A percentile compares a stretch with the other conserved stretches of the same genome.
Evolutionary conservation across 2,329 filamentous ascomycete genomes (phyloP).

Genomic region (Pyrenophora teres): DNA sequence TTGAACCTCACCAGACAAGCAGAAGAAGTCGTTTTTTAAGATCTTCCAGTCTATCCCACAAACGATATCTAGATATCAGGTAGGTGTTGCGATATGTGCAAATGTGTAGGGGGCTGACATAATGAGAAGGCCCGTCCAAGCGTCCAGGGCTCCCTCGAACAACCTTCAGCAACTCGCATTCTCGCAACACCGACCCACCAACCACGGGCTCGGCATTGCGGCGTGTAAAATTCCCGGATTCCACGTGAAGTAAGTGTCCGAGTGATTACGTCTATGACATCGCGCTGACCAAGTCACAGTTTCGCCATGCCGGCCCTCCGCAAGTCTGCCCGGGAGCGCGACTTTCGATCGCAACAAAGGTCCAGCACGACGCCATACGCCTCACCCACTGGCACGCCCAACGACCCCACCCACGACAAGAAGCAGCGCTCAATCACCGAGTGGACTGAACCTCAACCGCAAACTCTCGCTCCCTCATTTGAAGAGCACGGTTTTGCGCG

Average conservation of each 20-base stretch:
- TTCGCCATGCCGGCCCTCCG: constrained; percentile 47
- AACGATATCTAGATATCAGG: not conserved
- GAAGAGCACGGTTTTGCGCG: constrained; percentile 75
- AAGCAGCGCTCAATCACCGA: constrained; percentile 48
- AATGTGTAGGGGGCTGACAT: constrained; percentile 24
- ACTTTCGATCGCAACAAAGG: constrained; percentile 32
- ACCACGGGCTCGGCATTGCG: constrained; percentile 35
- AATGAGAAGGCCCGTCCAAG: constrained; percentile 24
- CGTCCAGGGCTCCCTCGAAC: constrained; percentile 24
- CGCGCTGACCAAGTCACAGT: constrained; percentile 42
- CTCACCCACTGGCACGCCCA: constrained; percentile 36
- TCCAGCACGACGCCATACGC: constrained; percentile 45
- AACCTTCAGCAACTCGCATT: constrained; percentile 30
- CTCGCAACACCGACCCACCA: constrained; percentile 33
- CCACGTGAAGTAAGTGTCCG: constrained; percentile 41
- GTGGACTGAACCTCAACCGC: constrained; percentile 64
- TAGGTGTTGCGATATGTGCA: constrained; percentile 11
- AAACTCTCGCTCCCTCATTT: constrained; percentile 67
- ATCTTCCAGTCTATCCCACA: not conserved
- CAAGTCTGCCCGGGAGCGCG: constrained; percentile 39
- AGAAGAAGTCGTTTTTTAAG: not conserved
- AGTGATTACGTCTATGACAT: constrained; percentile 16
- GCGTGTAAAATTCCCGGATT: constrained; percentile 33
- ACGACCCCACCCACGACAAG: constrained; percentile 39
- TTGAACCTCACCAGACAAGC: not conserved